phyloP scores from a whole-genome alignment of 495 filamentous ascomycete genomes.

The Hyaloscypha bicolor region DNA sequence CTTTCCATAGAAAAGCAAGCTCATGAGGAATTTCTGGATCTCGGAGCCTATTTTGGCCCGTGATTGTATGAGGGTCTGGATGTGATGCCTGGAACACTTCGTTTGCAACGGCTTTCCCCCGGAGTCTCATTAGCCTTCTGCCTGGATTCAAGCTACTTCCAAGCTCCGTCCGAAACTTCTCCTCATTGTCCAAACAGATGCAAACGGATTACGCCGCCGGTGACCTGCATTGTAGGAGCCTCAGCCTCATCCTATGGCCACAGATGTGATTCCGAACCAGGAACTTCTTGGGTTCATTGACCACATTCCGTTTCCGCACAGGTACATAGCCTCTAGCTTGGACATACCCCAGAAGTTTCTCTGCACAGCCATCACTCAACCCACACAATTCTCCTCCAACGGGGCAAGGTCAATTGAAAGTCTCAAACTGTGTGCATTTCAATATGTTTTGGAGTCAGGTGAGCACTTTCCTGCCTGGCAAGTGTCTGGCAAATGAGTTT shows the following conservation, averaged over 20 bases:
- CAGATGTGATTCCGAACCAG: neutral
- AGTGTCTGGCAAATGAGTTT: neutral
- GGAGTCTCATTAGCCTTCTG: neutral
- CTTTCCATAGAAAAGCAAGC: constrained; percentile 33
- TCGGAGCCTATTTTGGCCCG: neutral
- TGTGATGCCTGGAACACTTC: neutral
- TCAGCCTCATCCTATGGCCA: neutral
- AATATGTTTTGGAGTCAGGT: neutral
- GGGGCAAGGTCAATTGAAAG: neutral
- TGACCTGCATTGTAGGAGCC: neutral
- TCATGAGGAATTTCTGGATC: constrained; percentile 16
- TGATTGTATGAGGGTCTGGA: neutral
- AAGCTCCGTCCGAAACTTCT: neutral
- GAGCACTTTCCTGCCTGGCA: neutral
- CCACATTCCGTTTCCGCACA: neutral
- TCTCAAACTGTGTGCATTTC: neutral
- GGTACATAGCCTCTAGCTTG: neutral
- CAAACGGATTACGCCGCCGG: neutral
- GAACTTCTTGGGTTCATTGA: neutral
- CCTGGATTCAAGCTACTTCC: neutral
- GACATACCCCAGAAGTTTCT: constrained; percentile 3
- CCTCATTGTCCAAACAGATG: neutral
- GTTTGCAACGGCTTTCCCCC: neutral
- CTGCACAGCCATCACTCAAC: neutral
- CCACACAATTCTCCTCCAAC: neutral